Conservation (phyloP, 208 protist species). For the Polymyxa betae region DNA sequence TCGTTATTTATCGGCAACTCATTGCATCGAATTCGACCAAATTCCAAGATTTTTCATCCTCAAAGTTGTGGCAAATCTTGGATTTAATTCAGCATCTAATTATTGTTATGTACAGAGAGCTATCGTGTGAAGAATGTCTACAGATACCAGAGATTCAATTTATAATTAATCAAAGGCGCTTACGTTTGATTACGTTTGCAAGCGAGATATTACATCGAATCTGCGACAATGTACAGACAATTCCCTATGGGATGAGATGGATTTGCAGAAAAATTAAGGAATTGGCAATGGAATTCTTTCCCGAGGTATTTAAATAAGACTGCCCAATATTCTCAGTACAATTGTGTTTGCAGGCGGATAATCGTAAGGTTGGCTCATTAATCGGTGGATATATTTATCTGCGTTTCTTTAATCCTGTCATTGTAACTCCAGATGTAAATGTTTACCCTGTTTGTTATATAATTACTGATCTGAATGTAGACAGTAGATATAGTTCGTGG, state of each 20-base stretch:
- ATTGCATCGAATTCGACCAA: slow-evolving; percentile 38
- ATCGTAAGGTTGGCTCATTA: neutral
- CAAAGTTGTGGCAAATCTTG: too few relatives aligned
- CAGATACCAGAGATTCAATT: neutral
- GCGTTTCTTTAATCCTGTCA: slow-evolving; percentile 59
- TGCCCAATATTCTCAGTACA: too few relatives aligned
- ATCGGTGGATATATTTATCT: slow-evolving; percentile 57
- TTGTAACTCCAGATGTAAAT: slow-evolving; percentile 56
- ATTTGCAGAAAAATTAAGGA: slow-evolving; percentile 54
- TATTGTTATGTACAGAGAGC: neutral
- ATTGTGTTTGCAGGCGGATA: too few relatives aligned
- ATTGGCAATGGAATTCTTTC: slow-evolving; percentile 32
- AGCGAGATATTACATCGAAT: slow-evolving; percentile 22
- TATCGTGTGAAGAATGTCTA: neutral
- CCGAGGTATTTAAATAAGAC: too few relatives aligned
- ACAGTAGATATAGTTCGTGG: neutral
- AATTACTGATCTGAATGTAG: slow-evolving; percentile 11
- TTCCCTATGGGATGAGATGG: slow-evolving; percentile 59
- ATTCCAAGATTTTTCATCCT: too few relatives aligned
- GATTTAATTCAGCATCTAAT: too few relatives aligned
- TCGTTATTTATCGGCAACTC: slow-evolving; percentile 37
- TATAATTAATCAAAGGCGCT: neutral
- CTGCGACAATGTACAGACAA: slow-evolving; percentile 31
- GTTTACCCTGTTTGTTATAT: too few relatives aligned
- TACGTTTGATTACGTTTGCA: neutral